phyloP scores from a whole-genome alignment of 441 rosid species.

The Adansonia madagascariensis region DNA sequence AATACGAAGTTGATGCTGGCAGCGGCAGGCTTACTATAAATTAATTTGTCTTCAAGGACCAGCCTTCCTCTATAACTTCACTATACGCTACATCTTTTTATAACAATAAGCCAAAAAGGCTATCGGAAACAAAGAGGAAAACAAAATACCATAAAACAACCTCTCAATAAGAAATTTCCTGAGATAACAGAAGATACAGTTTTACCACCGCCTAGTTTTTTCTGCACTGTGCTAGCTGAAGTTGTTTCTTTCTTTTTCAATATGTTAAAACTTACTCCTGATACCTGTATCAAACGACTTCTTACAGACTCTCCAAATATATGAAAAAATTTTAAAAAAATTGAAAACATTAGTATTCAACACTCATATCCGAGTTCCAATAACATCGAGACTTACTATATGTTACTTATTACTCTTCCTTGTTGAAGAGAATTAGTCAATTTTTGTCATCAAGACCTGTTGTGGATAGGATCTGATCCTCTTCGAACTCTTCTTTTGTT shows the following conservation, averaged over 20 bases:
- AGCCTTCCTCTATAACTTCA: conserved; percentile 36
- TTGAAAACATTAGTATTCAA: too few species aligned
- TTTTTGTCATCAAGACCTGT: conserved; percentile 52
- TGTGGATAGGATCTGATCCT: conserved; percentile 97
- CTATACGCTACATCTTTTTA: conserved; percentile 47
- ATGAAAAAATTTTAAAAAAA: too few species aligned
- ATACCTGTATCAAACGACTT: too few species aligned
- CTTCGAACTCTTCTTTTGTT: conserved; percentile 80
- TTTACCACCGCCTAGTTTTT: conserved; percentile 27
- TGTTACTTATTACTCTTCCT: conserved; percentile 27
- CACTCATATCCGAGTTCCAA: too few species aligned
- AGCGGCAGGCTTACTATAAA: conserved; percentile 22
- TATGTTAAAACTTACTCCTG: background rate
- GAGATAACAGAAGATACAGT: conserved; percentile 28
- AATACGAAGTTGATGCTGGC: conserved; percentile 37
- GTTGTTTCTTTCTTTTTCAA: conserved; percentile 34
- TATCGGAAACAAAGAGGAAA: conserved; percentile 36
- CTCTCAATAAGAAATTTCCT: conserved; percentile 22
- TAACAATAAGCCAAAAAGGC: conserved; percentile 31
- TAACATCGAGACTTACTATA: conserved; percentile 26
- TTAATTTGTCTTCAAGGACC: conserved; percentile 32
- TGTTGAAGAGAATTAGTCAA: conserved; percentile 33
- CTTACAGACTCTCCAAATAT: too few species aligned
- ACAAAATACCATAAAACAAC: conserved; percentile 38
- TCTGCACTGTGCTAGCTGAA: conserved; percentile 37